Base-by-base conservation (phyloP, 176 grass and related monocot species). In the Carex pumila region DNA sequence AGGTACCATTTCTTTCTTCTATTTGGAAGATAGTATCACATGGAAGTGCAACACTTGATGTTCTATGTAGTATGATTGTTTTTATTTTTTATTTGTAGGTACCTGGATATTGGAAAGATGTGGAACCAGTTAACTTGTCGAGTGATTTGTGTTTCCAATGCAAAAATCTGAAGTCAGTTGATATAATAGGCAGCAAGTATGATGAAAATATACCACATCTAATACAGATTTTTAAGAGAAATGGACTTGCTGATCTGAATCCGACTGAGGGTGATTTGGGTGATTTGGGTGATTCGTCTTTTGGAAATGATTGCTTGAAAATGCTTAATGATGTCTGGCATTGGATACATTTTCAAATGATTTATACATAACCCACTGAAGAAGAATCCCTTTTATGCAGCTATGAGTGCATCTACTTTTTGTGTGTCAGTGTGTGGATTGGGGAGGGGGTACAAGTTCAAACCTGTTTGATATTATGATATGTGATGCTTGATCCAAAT, bases 291-390 rank as follows among this genome's bases (percentile, higher is more conserved):
- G 39, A 12, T 82, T 52, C 17, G 8, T 22, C 3, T 67, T 8
- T 14, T 8, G 61, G 52, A 53, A 41, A 65, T 25, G 62, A 83
- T 54, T 82, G 41, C 19, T 54, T 83, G 60, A 68, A 83, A 30
- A 65, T 52, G 80, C 62, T 83, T 68, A 53, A 68, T 66, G 41
- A 65, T 49, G 62, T 83, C 60, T 68, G 80, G 43, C 10, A 19
- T 47, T 71, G 68, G 68, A 71, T 71, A 71, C 37, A 39, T 39
- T 39, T 39, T 39, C 78, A 81, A 82, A 49, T 82, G 19, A 22
- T 82, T 65, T 15, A 49, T 49, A 49, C 45, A 49, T 49, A 7
- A 45, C 34, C 5, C 13, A 50, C 11, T 53, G 37, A 39, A 39
- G 5, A 47, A 31, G 5, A 63, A 45, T 0, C 30, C 78, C 31